Percentiles rank a stretch among this genome's conserved stretches.
Conservation (phyloP, 2,329 filamentous ascomycete genomes). For the Colletotrichum cordylinicola region DNA sequence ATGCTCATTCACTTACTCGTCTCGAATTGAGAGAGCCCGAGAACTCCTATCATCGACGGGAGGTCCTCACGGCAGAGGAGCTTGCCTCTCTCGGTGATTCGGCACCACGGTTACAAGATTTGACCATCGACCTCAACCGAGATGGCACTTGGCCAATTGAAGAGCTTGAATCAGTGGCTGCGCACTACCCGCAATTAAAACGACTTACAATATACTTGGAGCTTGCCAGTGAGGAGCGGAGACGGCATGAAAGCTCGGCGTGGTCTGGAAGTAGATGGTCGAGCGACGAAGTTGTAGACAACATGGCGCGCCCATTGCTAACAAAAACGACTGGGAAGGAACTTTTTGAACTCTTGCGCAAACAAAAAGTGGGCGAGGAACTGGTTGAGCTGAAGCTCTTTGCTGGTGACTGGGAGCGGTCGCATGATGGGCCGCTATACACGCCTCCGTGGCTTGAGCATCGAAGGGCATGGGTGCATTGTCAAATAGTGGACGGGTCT, state of each 20-base stretch:
- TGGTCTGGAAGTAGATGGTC: neutral
- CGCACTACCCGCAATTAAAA: neutral
- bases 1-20: neutral
- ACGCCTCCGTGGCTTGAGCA: neutral
- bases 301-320: neutral
- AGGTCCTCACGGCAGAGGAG: neutral
- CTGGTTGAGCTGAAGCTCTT: neutral
- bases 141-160: neutral
- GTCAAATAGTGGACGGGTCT: neutral
- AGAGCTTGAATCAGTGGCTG: neutral
- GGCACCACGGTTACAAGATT: neutral
- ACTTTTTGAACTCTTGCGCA: neutral
- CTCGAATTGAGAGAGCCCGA: neutral
- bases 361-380: neutral
- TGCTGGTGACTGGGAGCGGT: neutral
- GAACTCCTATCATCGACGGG: neutral
- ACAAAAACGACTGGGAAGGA: neutral
- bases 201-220: neutral
- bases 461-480: neutral
- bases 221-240: neutral
- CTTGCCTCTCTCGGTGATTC: neutral
- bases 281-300: neutral
- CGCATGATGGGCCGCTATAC: neutral
- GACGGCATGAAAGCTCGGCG: neutral
- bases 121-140: neutral